Percentiles rank a stretch among this genome's conserved stretches.
These are phyloP conservation scores for Tulasnella calospora DNA, from an alignment of 768 basidiomycete species.

Conservation along the genomic window DNA sequence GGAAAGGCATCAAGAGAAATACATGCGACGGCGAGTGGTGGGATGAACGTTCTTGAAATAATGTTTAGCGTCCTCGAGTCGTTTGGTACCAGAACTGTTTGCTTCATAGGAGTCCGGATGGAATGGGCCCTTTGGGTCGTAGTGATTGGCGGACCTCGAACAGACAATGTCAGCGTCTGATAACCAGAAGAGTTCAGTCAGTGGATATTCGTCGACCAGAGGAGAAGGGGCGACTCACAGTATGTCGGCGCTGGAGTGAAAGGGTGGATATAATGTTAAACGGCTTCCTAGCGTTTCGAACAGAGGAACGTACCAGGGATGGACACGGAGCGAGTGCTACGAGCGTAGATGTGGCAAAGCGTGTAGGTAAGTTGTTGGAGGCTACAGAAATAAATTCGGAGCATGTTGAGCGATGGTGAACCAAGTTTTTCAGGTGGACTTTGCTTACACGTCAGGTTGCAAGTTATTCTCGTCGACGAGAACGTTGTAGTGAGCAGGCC, in stretches of 20 bases:
- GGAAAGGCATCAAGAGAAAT: neutral
- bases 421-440: neutral
- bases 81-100: slow-evolving; percentile 10
- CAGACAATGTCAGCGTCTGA: slow-evolving; percentile 29
- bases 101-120: slow-evolving; percentile 15
- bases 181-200: neutral
- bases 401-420: neutral
- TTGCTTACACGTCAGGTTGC: slow-evolving; percentile 49
- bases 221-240: neutral
- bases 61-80: slow-evolving; percentile 16
- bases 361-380: slow-evolving; percentile 70
- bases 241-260: slow-evolving; percentile 43
- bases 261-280: neutral
- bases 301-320: slow-evolving; percentile 50
- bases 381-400: slow-evolving; percentile 29
- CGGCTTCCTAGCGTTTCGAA: too few relatives aligned
- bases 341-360: slow-evolving; percentile 74
- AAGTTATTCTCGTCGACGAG: slow-evolving; percentile 46
- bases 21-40: slow-evolving; percentile 14
- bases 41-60: slow-evolving; percentile 18
- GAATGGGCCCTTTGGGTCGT: slow-evolving; percentile 24
- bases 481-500: slow-evolving; percentile 57
- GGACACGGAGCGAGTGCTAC: slow-evolving; percentile 74
- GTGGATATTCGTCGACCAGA: neutral
- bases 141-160: slow-evolving; percentile 28